A percentile compares a stretch with the other conserved stretches of the same genome.
Evolutionary conservation across 2,329 filamentous ascomycete species (phyloP).

Genomic region (Penicillium griseofulvum): DNA sequence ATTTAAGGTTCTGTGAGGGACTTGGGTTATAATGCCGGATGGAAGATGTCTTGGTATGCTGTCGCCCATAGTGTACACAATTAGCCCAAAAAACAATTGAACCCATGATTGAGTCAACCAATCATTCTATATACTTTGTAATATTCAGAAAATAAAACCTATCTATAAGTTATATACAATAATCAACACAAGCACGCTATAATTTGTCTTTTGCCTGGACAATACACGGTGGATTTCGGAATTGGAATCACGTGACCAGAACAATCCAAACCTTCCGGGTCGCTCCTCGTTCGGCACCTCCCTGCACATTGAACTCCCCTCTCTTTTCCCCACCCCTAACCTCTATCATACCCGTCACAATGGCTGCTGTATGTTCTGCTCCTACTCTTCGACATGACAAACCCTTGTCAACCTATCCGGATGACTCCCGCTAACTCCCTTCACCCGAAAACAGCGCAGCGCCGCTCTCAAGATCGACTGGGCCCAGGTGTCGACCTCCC

Average conservation of each 20-base stretch:
- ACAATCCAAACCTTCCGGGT: slow-evolving; percentile 40
- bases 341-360: slow-evolving; percentile 36
- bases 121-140: neutral
- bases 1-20: slow-evolving; percentile 23
- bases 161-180: neutral
- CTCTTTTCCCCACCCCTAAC: slow-evolving; percentile 29
- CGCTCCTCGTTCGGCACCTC: slow-evolving; percentile 36
- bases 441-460: slow-evolving; percentile 67
- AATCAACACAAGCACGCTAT: neutral
- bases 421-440: slow-evolving; percentile 24
- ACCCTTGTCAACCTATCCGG: neutral
- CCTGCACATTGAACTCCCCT: slow-evolving; percentile 35
- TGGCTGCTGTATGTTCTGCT: slow-evolving; percentile 41
- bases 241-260: slow-evolving; percentile 33
- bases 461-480: slow-evolving; percentile 99
- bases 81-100: slow-evolving; percentile 33
- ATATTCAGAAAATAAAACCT: neutral
- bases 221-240: slow-evolving; percentile 7
- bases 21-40: slow-evolving; percentile 29
- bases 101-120: slow-evolving; percentile 25
- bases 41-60: slow-evolving; percentile 24
- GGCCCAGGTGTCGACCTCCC: slow-evolving; percentile 88
- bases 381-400: neutral
- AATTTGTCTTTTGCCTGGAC: neutral
- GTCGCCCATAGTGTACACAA: slow-evolving; percentile 38